Evolutionary conservation across 2,329 filamentous ascomycete genomes (phyloP), one percentile per base, ranked within the genome.

Genomic region (Macrophomina tecta): DNA sequence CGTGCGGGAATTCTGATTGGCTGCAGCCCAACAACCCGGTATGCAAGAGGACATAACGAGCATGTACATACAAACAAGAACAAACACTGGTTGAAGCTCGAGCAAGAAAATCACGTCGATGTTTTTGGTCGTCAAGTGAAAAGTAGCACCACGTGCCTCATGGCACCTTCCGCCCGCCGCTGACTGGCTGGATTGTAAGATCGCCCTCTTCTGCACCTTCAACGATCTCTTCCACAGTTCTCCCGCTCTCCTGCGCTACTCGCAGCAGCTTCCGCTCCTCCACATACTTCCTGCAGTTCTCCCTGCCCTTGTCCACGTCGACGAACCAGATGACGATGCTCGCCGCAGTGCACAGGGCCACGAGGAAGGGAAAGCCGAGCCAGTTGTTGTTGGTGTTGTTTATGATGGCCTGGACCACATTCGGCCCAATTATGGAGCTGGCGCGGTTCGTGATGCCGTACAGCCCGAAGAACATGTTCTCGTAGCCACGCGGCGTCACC

Each of bases 361-460:
- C 49, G 32, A 67, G 16, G 40, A 67, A 67, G 1, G 66, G 60
- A 16, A 67, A 67, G 7, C 66, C 62, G n/a, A 65, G 42, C 66
- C 60, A 87, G 64, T 86, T 85, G 72, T 90, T 85, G 2, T 76
- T 82, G 5, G 82, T 83, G 0, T 85, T 85, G 73, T 91, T 88
- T 66, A 91, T 90, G 67, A 91, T 91, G 5, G 89, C 89, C 69
- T 84, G 87, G 66, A 85, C 87, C n/a, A 91, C 88, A 32, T 91
- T 78, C 0, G 89, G 89, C 0, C 89, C 89, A 65, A 91, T 90
- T 70, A 90, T 91, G 0, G 85, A 87, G 7, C 85, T 88, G 0
- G 88, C 89, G 77, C 91, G 91, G 52, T 89, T 88, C 34, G 90
- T 85, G 71, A 91, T 89, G 69, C 85, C 88, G 77, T 91, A 91